A percentile compares a stretch with the other conserved stretches of the same genome.
Conservation (phyloP, 2,329 filamentous ascomycete genomes). For the Exophiala lecanii-corni region DNA sequence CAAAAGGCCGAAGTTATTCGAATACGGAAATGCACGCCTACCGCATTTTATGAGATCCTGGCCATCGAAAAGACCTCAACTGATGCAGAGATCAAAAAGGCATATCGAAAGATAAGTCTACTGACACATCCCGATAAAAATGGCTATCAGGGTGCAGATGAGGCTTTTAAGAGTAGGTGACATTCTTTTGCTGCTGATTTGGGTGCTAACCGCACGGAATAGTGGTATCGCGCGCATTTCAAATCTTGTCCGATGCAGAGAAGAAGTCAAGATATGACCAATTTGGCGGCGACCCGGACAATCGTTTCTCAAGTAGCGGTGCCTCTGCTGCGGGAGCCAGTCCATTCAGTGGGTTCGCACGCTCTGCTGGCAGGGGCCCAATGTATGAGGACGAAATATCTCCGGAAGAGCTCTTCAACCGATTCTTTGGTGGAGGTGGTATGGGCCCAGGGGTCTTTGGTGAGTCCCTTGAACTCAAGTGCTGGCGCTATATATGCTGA, state of each 20-base stretch:
- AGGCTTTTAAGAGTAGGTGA: constrained; percentile 83
- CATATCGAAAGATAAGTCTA: constrained; percentile 88
- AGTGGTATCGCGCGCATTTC: constrained; percentile 90
- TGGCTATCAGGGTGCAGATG: constrained; percentile 88
- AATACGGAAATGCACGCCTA: constrained; percentile 76
- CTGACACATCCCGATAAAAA: constrained; percentile 99
- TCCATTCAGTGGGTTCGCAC: constrained; percentile 46
- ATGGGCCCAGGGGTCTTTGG: constrained; percentile 61
- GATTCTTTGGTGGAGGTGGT: constrained; percentile 81
- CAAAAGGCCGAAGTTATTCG: constrained; percentile 89
- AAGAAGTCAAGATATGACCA: constrained; percentile 86
- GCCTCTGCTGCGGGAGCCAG: constrained; percentile 37
- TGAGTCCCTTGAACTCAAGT: constrained; percentile 34
- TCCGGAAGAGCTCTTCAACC: constrained; percentile 92
- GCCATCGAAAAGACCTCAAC: constrained; percentile 63
- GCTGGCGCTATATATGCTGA: too few relatives aligned
- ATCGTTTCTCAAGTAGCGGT: constrained; percentile 62
- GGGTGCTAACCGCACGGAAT: constrained; percentile 16
- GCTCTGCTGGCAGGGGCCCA: constrained; percentile 44
- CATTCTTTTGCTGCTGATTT: not conserved
- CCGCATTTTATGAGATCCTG: constrained; percentile 94
- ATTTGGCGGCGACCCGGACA: constrained; percentile 89
- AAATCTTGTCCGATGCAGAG: constrained; percentile 85
- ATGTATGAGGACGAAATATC: constrained; percentile 90
- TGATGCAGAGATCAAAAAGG: constrained; percentile 92